A percentile compares a stretch with the other conserved stretches of the same genome.
phyloP scores from a whole-genome alignment of 75 land plant genomes.

The Ceratopteris richardii region DNA sequence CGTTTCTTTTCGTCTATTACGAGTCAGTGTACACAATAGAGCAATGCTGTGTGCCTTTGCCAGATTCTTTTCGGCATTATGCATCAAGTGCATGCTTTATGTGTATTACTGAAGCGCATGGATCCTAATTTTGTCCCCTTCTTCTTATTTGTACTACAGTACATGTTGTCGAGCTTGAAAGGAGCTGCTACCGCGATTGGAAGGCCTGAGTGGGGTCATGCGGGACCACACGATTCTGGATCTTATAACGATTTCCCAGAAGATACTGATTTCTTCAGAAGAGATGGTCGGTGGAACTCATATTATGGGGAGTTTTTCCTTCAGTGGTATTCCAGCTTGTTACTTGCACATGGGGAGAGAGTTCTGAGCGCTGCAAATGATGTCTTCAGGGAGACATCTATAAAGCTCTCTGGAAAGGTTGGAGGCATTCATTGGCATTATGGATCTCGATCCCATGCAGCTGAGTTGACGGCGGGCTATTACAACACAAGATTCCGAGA shows the following conservation, averaged over 20 bases:
- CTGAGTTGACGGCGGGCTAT: too few species aligned
- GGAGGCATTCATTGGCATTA: constrained; percentile 83
- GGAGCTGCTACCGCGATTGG: background rate
- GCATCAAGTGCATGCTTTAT: too few species aligned
- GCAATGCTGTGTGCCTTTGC: too few species aligned
- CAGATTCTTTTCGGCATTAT: too few species aligned
- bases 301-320: constrained; percentile 56
- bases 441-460: constrained; percentile 34
- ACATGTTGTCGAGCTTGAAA: constrained; percentile 8
- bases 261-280: constrained; percentile 81
- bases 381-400: constrained; percentile 34
- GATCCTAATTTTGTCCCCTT: too few species aligned
- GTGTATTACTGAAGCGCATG: too few species aligned
- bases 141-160: too few species aligned
- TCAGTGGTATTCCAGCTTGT: constrained; percentile 60
- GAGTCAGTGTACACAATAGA: too few species aligned
- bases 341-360: constrained; percentile 58
- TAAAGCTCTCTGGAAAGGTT: constrained; percentile 62
- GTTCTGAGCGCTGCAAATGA: constrained; percentile 49
- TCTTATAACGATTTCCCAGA: constrained; percentile 58
- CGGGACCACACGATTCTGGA: constrained; percentile 36
- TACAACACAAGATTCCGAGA: constrained; percentile 48
- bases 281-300: background rate
- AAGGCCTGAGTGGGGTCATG: too few species aligned
- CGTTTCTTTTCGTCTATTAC: too few species aligned